Percentiles rank a stretch among this genome's conserved stretches.
Conservation (phyloP, 495 filamentous ascomycete genomes). For the Daldinia childiae region DNA sequence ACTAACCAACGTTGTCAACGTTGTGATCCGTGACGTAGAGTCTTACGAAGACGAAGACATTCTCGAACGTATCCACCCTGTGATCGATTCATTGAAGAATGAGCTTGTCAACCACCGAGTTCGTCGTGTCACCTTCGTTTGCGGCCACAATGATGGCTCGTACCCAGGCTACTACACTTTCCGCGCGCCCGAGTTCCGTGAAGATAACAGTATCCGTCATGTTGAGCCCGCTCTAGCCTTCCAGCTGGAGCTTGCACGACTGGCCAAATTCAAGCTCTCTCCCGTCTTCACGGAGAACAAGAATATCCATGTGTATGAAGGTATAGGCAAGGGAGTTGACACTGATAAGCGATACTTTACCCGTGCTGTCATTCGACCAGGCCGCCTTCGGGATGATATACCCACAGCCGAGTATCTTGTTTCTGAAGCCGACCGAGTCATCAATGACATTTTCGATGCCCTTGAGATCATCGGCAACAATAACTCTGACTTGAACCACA, state of each 20-base stretch:
- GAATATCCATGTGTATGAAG: conserved; percentile 98
- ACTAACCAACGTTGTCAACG: conserved; percentile 87
- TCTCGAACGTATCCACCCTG: conserved; percentile 72
- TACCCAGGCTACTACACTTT: conserved; percentile 99
- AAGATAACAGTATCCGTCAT: conserved; percentile 96
- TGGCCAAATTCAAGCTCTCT: conserved; percentile 96
- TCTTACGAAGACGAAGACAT: conserved; percentile 85
- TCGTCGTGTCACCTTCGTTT: conserved; percentile 94
- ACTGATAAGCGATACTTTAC: conserved; percentile 98
- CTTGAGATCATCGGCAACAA: conserved; percentile 98
- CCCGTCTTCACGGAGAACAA: conserved; percentile 98
- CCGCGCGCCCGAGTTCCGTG: conserved; percentile 86
- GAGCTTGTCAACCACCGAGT: conserved; percentile 83
- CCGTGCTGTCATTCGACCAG: conserved; percentile 90
- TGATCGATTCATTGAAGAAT: conserved; percentile 83
- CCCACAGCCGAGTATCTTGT: conserved; percentile 97
- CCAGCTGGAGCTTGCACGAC: conserved; percentile 93
- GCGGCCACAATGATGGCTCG: conserved; percentile 90
- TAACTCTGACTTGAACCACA: conserved; percentile 99
- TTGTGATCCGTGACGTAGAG: conserved; percentile 91
- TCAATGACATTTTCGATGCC: conserved; percentile 97
- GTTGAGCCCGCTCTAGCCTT: conserved; percentile 95
- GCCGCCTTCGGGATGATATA: conserved; percentile 94
- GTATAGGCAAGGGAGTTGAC: conserved; percentile 89
- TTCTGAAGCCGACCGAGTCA: conserved; percentile 93